Percentiles rank a stretch among this genome's conserved stretches.
Evolutionary conservation across 2,329 filamentous ascomycete genomes (phyloP).

Genomic region (Aspergillus neoniger): DNA sequence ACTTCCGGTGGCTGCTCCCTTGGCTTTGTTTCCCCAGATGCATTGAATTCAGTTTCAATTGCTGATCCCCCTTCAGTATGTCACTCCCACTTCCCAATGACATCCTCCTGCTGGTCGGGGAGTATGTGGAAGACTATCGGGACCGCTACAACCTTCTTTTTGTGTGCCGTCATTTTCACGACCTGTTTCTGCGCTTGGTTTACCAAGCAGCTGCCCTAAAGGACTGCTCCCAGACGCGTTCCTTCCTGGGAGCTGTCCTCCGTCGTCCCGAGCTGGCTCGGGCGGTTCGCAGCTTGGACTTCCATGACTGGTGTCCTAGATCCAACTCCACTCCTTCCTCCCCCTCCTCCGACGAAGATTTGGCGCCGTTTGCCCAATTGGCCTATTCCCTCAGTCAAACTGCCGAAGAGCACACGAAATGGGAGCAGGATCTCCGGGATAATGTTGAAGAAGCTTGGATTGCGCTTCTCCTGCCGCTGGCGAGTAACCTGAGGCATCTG

Average conservation of each 20-base stretch:
- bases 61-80: conserved; percentile 22
- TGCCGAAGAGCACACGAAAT: conserved; percentile 23
- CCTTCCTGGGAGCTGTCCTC: conserved; percentile 26
- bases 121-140: conserved; percentile 26
- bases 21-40: background rate
- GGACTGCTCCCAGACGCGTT: conserved; percentile 20
- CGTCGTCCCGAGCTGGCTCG: conserved; percentile 26
- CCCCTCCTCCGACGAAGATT: conserved; percentile 9
- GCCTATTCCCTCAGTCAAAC: conserved; percentile 19
- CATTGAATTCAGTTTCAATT: conserved; percentile 1
- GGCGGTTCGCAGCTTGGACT: conserved; percentile 26
- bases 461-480: conserved; percentile 28
- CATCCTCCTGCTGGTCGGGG: conserved; percentile 32
- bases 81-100: conserved; percentile 29
- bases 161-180: conserved; percentile 29
- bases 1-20: conserved; percentile 1
- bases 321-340: background rate
- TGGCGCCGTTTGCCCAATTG: conserved; percentile 12
- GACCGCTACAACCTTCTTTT: conserved; percentile 32
- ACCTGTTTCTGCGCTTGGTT: conserved; percentile 28
- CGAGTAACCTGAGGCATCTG: conserved; percentile 27
- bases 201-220: conserved; percentile 25
- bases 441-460: conserved; percentile 31
- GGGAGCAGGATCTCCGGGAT: conserved; percentile 24
- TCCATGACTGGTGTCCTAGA: conserved; percentile 24